Evolutionary conservation across 192 early-diverging fungal species (phyloP).

Genomic region (Coemansia asiatica): DNA sequence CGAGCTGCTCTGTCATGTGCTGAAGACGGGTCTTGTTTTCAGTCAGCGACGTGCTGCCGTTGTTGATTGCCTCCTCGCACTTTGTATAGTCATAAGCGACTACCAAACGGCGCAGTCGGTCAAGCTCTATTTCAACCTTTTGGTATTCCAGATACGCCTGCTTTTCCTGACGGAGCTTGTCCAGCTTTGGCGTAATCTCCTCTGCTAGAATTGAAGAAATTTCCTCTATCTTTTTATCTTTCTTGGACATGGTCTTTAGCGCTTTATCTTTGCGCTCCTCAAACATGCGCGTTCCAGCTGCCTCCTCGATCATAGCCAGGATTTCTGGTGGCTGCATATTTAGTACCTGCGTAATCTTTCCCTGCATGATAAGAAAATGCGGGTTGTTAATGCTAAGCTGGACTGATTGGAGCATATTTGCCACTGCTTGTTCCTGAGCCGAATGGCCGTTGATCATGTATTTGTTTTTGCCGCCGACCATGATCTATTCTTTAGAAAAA

Average conservation of each 20-base stretch:
- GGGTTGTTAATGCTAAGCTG: constrained; percentile 99
- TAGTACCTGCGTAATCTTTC: constrained; percentile 97
- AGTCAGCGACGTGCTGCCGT: constrained; percentile 28
- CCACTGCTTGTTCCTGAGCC: constrained; percentile 84
- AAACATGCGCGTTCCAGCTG: constrained; percentile 98
- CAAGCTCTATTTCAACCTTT: constrained; percentile 88
- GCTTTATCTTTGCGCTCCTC: constrained; percentile 98
- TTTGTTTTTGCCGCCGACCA: constrained; percentile 93
- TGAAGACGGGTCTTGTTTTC: constrained; percentile 41
- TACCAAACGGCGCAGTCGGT: constrained; percentile 74
- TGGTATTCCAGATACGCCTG: constrained; percentile 88
- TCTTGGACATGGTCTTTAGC: constrained; percentile 88
- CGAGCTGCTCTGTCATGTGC: constrained; percentile 38
- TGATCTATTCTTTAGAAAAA: constrained; percentile 28
- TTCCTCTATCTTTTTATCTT: constrained; percentile 93
- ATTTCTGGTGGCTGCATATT: constrained; percentile 99
- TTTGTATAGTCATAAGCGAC: constrained; percentile 82
- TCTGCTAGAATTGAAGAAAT: constrained; percentile 78
- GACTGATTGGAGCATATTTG: constrained; percentile 93
- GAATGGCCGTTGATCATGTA: constrained; percentile 95
- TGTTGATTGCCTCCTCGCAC: constrained; percentile 63
- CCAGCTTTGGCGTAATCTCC: constrained; percentile 92
- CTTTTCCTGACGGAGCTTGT: constrained; percentile 85
- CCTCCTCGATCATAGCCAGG: constrained; percentile 98
- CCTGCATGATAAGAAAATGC: constrained; percentile 99